Conservation (phyloP, 2,329 filamentous ascomycete species). For the Raffaelea albimanens region DNA sequence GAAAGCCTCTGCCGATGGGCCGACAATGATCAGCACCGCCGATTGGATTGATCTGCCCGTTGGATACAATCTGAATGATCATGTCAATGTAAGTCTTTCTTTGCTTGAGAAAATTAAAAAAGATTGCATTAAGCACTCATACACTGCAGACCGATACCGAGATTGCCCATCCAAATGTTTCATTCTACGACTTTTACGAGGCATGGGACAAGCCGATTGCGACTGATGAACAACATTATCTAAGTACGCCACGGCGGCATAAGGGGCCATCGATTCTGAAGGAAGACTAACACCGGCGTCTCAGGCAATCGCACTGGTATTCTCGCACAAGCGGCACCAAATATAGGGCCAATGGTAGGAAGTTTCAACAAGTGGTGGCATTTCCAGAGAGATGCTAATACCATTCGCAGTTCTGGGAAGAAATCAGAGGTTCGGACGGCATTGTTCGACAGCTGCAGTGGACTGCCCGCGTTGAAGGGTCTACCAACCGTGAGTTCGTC, state of each 20-base stretch:
- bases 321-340: constrained; percentile 47
- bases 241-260: no score
- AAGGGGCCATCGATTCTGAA: no score
- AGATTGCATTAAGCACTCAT: background rate
- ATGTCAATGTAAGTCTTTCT: constrained; percentile 30
- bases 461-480: constrained; percentile 54
- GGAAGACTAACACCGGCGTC: background rate
- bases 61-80: constrained; percentile 49
- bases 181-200: constrained; percentile 57
- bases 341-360: constrained; percentile 7
- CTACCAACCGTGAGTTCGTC: constrained; percentile 7
- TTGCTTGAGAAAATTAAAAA: no score
- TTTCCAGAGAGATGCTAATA: constrained; percentile 5
- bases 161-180: constrained; percentile 32
- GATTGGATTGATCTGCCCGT: constrained; percentile 51
- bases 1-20: constrained; percentile 36
- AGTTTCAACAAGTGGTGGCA: background rate
- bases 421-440: constrained; percentile 47
- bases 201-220: constrained; percentile 42
- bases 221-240: constrained; percentile 33
- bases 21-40: constrained; percentile 37
- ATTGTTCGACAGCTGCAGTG: constrained; percentile 56
- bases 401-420: constrained; percentile 38
- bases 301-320: constrained; percentile 43
- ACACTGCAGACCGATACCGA: constrained; percentile 32